phyloP scores from a whole-genome alignment of 1,139 yeast species.

The Groenewaldozyma auringiensis region DNA sequence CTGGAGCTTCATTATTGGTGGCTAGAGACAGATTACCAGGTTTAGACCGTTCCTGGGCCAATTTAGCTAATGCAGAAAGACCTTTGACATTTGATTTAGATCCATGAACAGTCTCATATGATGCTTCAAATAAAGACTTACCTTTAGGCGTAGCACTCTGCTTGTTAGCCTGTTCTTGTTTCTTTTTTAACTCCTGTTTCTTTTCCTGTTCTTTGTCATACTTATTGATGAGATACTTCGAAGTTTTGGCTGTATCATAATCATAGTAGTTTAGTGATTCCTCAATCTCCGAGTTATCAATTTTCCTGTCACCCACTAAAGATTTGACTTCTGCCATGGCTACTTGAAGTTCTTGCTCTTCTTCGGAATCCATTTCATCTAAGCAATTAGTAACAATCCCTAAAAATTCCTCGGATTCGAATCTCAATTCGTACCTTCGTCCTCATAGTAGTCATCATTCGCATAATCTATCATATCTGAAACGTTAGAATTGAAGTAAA shows the following conservation, averaged over 20 bases:
- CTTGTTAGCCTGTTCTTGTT: slow-evolving; percentile 5
- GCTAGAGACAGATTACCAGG: neutral
- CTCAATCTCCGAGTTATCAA: slow-evolving; percentile 47
- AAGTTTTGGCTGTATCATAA: slow-evolving; percentile 47
- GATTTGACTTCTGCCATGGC: slow-evolving; percentile 23
- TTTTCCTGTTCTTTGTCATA: slow-evolving; percentile 17
- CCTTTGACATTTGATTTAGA: slow-evolving; percentile 14
- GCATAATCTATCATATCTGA: slow-evolving; percentile 18
- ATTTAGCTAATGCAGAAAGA: slow-evolving; percentile 10
- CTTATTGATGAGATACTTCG: slow-evolving; percentile 44
- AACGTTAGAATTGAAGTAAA: neutral
- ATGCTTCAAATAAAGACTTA: slow-evolving; percentile 8
- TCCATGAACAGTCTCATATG: slow-evolving; percentile 2
- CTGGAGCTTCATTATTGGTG: neutral
- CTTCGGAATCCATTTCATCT: neutral
- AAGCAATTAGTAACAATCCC: slow-evolving; percentile 9
- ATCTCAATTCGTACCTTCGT: slow-evolving; percentile 14
- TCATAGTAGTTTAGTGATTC: slow-evolving; percentile 57
- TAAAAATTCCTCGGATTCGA: slow-evolving; percentile 21
- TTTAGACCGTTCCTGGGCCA: slow-evolving; percentile 5
- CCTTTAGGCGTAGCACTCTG: slow-evolving; percentile 10
- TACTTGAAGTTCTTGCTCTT: slow-evolving; percentile 4
- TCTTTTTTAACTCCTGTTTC: slow-evolving; percentile 10
- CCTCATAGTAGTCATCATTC: slow-evolving; percentile 14
- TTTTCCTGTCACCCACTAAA: slow-evolving; percentile 40